Base-by-base conservation (phyloP, 805 yeast genomes). In the Candida pseudoglaebosa region DNA sequence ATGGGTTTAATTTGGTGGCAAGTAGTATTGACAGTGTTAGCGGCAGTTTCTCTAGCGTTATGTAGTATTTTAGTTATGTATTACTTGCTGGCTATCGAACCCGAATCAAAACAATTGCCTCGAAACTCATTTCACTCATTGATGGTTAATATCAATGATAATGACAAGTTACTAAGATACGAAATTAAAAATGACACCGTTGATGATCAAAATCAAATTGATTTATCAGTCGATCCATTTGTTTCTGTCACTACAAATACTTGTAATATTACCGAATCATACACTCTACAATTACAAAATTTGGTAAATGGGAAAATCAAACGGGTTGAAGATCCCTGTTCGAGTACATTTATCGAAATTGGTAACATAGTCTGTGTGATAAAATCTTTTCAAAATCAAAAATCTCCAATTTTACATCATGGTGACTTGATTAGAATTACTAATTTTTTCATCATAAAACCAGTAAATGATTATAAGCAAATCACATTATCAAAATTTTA, bases 331-430 rank as follows among this genome's bases (percentile, higher is more conserved):
- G 68, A 62, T 39, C 64, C 66, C 4, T 61, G 42, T 35, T 60
- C 57, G 54, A 47, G 47, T 12, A 49, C 41, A 17, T 21, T 33
- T 9, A 56, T 57, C 14, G n/a, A 38, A 13, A 45, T 60, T 9
- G 70, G 70, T 2, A 57, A 57, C 1, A 52, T 61, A 14, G 67
- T 61, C 2, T 65, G 61, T 10, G 65, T 61, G 4, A 56, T 59
- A 3, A 48, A 54, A 34, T 59, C 61, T 5, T 62, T 52, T 38
- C 44, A 47, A 4, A 47, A 40, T 2, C 35, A 41, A 29, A 63
- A 57, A 14, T 59, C 59, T 36, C 34, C 33, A 1, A 39, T 43
- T 10, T 48, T 63, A 19, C 53, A 58, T 28, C 47, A 53, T 8
- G 70, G 70, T 2, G 67, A 62, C 40, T 48, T 62, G 14, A 39